Evolutionary conservation across 768 basidiomycete genomes (phyloP), one percentile per base, ranked within the genome.

Genomic region (Termitomyces sp.): DNA sequence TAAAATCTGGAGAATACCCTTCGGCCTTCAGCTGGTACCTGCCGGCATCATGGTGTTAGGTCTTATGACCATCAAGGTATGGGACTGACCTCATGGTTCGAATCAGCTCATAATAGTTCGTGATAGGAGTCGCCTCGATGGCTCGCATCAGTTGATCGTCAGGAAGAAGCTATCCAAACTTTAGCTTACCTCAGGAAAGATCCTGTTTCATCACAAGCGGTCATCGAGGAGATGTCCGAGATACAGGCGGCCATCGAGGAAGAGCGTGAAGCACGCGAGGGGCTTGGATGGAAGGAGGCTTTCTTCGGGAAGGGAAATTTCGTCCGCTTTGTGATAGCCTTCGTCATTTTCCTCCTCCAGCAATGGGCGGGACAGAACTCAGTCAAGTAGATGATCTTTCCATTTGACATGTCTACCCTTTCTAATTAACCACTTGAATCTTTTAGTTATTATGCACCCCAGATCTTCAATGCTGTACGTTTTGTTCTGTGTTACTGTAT

Each of bases 291-390:
- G 60, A 82, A 75, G 62, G 87, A 91, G 63, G 89, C 89, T 2
- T 88, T 93, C 75, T 75, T 90, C 38, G 87, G 88, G 26, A 89
- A 88, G 66, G 92, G 93, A 42, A 93, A 94, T 71, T 80, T 84
- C 44, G 74, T 87, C 61, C 85, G 93, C 22, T 94, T 94, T 73
- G 74, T 88, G 20, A 92, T 94, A 64, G 92, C 92, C 2, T 85
- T 90, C 64, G 70, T 80, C 22, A 89, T 92, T 58, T 92, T 92
- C 75, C 69, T 89, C 56, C 73, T 92, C 12, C 92, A 94, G 64
- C 90, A 94, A 67, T 92, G 87, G 87, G 80, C 81, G 38, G 92
- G 92, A 1, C 92, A 94, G 68, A 91, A 94, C 70, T 85, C 86
- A 0, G 87, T 94, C 60, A 77, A 75, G 78, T 81, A 58, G 48